Conservation (phyloP, 2,329 filamentous ascomycete genomes). For the Diplodia corticola region DNA sequence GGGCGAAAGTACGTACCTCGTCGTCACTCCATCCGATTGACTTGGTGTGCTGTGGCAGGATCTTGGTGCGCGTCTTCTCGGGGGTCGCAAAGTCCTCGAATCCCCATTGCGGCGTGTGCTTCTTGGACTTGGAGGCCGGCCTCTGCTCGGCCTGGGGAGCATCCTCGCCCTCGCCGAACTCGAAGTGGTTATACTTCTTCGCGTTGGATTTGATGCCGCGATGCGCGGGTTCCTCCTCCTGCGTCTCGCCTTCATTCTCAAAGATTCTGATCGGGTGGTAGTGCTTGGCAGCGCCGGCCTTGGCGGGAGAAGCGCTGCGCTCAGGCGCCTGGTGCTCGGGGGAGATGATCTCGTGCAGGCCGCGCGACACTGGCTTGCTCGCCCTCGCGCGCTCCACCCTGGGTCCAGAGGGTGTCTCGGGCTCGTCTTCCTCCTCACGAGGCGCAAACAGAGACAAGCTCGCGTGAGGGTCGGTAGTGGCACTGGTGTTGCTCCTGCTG, state of each 20-base stretch:
- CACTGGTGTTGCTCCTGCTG: slow-evolving; percentile 36
- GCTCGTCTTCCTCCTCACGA: slow-evolving; percentile 59
- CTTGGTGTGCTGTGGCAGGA: slow-evolving; percentile 68
- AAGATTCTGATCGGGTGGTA: slow-evolving; percentile 58
- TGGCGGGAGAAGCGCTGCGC: slow-evolving; percentile 40
- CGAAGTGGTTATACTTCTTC: slow-evolving; percentile 82
- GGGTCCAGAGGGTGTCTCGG: slow-evolving; percentile 28
- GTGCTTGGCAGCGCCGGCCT: slow-evolving; percentile 53
- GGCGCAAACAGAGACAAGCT: slow-evolving; percentile 74
- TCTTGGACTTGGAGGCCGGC: slow-evolving; percentile 39
- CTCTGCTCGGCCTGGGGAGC: slow-evolving; percentile 31
- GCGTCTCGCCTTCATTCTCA: slow-evolving; percentile 53
- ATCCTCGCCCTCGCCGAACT: slow-evolving; percentile 67
- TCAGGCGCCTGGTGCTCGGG: slow-evolving; percentile 45
- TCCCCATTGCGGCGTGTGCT: slow-evolving; percentile 75
- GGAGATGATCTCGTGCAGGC: slow-evolving; percentile 69
- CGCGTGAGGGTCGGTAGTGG: slow-evolving; percentile 56
- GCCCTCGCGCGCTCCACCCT: slow-evolving; percentile 55
- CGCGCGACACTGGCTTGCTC: slow-evolving; percentile 68
- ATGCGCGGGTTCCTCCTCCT: slow-evolving; percentile 40
- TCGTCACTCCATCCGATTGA: slow-evolving; percentile 77
- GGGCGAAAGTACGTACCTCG: slow-evolving; percentile 45
- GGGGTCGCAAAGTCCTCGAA: slow-evolving; percentile 89
- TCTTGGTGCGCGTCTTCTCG: slow-evolving; percentile 67
- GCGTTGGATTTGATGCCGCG: slow-evolving; percentile 65